Evolutionary conservation across 2,329 filamentous ascomycete genomes (phyloP), one percentile per base, ranked within the genome.

Genomic region (Epichloe elymi): DNA sequence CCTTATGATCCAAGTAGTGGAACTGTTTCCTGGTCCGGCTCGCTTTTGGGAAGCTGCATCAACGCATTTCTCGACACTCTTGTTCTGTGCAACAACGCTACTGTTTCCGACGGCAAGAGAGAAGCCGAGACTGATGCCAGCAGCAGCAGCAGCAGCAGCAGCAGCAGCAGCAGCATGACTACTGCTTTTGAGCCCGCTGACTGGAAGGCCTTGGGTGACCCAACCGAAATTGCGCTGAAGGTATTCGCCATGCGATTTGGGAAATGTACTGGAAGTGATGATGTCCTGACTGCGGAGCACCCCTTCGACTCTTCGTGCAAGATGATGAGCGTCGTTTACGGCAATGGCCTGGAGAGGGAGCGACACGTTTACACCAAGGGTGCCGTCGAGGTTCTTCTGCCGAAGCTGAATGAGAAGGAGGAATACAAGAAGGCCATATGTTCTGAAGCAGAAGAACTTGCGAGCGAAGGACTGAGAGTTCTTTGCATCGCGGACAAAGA

Each of bases 221-320:
- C 82, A 3, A 88, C 85, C 3, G 84, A 88, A 58, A 85, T 88
- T 53, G 83, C 85, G 11, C 76, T 88, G 15, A 82, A 85, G 56
- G 83, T 87, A 10, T 83, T 88, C 54, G 82, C 83, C 45, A 80
- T 82, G 68, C 79, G 84, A 17, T 86, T 86, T 57, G 73, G 74
- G 33, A 73, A 69, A 48, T 75, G 74, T 60, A 61, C 64, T 20
- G 65, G 65, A n/a, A 58, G 62, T 23, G 71, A 74, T 51, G 64
- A 74, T 51, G 64, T 67, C 39, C 67, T 82, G 43, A 59, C 85
- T 10, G 75, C 79, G 1, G 85, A 88, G 59, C 83, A 83, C 50
- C 83, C 83, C 2, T 88, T 88, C 59, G 83, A 88, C 62, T 86
- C 83, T 0, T 78, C 79, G 38, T 78, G 83, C 65, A 88, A 88